These are phyloP conservation scores for Alternaria arbusti DNA, from an alignment of 2,329 filamentous ascomycete genomes.

Conservation along the genomic window DNA sequence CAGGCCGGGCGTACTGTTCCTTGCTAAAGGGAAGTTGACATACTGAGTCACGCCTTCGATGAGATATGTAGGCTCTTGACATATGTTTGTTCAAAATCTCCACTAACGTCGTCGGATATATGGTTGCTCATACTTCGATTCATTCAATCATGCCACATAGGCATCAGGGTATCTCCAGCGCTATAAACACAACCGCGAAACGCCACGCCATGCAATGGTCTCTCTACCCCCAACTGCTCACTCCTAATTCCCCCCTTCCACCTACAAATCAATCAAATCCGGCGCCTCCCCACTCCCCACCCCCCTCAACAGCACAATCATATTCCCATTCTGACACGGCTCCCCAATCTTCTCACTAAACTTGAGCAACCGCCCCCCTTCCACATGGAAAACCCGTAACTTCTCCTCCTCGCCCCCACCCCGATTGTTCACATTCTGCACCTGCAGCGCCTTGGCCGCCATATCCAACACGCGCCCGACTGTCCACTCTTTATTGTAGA, in stretches of 20 bases:
- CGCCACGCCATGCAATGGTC: slow-evolving; percentile 1
- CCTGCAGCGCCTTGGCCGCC: slow-evolving; percentile 76
- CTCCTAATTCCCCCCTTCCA: not conserved
- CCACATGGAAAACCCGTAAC: slow-evolving; percentile 89
- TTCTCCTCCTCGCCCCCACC: slow-evolving; percentile 77
- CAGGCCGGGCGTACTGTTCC: too few relatives aligned
- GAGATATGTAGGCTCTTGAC: not conserved
- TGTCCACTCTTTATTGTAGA: slow-evolving; percentile 75
- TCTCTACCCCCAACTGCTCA: too few relatives aligned
- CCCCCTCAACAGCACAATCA: slow-evolving; percentile 84
- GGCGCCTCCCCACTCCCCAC: slow-evolving; percentile 75
- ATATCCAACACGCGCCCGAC: slow-evolving; percentile 81
- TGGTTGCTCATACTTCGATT: too few relatives aligned
- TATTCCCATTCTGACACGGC: slow-evolving; percentile 80
- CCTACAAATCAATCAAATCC: slow-evolving; percentile 67
- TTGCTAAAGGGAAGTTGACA: not conserved
- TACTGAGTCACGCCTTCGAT: not conserved
- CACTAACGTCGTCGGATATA: too few relatives aligned
- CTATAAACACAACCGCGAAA: not conserved
- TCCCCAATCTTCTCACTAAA: slow-evolving; percentile 85
- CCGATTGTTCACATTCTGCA: slow-evolving; percentile 84
- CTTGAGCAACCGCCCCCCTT: slow-evolving; percentile 83
- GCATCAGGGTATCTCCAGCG: slow-evolving; percentile 21
- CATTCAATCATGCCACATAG: not conserved
- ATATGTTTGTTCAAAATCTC: too few relatives aligned